These are phyloP conservation scores for Moesziomyces aphidis DNA, from an alignment of 1,284 basidiomycete species.

Conservation along the genomic window DNA sequence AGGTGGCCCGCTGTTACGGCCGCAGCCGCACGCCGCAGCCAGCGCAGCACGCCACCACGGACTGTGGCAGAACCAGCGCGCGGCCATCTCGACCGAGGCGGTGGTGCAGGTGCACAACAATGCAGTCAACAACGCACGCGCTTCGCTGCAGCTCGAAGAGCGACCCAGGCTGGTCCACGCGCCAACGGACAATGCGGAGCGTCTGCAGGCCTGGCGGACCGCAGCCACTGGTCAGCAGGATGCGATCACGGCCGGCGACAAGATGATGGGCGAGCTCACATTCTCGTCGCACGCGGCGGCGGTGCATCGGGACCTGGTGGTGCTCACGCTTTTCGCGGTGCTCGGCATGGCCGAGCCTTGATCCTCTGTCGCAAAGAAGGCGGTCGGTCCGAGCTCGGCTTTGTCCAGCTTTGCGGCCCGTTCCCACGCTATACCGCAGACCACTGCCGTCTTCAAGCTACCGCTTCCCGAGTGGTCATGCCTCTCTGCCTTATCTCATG, in stretches of 20 bases:
- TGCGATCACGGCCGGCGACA: neutral
- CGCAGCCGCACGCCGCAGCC: slow-evolving; percentile 6
- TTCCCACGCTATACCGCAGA: neutral
- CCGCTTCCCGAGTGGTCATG: no score
- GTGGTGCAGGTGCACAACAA: slow-evolving; percentile 44
- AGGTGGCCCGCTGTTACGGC: slow-evolving; percentile 34
- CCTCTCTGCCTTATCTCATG: no score
- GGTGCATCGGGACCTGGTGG: slow-evolving; percentile 29
- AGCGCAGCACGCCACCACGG: slow-evolving; percentile 20
- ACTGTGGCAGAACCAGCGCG: slow-evolving; percentile 39
- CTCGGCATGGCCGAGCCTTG: slow-evolving; percentile 23
- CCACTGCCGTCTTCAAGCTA: no score
- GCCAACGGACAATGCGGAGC: neutral
- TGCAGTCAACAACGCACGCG: slow-evolving; percentile 33
- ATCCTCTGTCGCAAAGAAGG: neutral
- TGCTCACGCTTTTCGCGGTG: slow-evolving; percentile 34
- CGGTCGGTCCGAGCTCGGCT: slow-evolving; percentile 3
- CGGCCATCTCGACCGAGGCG: slow-evolving; percentile 38
- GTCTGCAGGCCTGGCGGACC: neutral
- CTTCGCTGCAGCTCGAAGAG: slow-evolving; percentile 27
- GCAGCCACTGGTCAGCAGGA: neutral
- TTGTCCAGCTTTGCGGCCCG: neutral
- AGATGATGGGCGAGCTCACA: slow-evolving; percentile 26
- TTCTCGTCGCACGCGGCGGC: slow-evolving; percentile 4
- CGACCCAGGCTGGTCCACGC: neutral